Base-by-base conservation (phyloP, 176 grass and related monocot genomes). In the Hsuehochloa calcarea region DNA sequence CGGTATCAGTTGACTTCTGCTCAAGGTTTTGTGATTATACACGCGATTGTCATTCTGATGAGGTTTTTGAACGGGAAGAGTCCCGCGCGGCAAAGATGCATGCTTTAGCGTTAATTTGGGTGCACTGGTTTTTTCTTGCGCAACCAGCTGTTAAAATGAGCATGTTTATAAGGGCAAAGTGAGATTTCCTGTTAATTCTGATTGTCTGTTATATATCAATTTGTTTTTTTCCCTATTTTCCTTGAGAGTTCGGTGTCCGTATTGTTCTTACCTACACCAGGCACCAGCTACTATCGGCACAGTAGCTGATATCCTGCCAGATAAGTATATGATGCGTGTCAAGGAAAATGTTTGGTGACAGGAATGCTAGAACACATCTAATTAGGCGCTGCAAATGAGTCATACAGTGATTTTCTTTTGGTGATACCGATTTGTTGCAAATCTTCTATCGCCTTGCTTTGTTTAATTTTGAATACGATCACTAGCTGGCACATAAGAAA, bases 1-100 rank as follows among this genome's bases (percentile, higher is more conserved):
- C 10, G 0, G 39, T n/a, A n/a, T 26, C 46, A 78, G 11, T 90
- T 72, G 41, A 46, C 86, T 56, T 66, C 29, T 72, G 72, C 56
- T 63, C 50, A 43, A 38, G 10, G 38, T 87, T 46, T 47, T 9
- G 40, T 35, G 69, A 16, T 56, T 17, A 14, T 22, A 40, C 9
- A 43, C 17, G 59, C 46, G 25, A 55, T 84, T 79, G 8, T 5
- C 35, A 65, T 84, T 64, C 17, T 31, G 5, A 25, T 47, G 20
- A 74, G 6, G 3, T 85, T 58, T 78, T 82, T 88, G 34, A 16
- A 37, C 19, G 9, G 52, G 19, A 55, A 64, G 25, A 56, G 38
- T 52, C 69, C 44, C 73, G 3, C 1, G 41, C n/a, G 70, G 35
- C 23, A 65, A 72, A 63, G n/a, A 35, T 52, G 44, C 78, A 39